phyloP scores from a whole-genome alignment of 108 stramenopile species.

The Poteriospumella lacustris region DNA sequence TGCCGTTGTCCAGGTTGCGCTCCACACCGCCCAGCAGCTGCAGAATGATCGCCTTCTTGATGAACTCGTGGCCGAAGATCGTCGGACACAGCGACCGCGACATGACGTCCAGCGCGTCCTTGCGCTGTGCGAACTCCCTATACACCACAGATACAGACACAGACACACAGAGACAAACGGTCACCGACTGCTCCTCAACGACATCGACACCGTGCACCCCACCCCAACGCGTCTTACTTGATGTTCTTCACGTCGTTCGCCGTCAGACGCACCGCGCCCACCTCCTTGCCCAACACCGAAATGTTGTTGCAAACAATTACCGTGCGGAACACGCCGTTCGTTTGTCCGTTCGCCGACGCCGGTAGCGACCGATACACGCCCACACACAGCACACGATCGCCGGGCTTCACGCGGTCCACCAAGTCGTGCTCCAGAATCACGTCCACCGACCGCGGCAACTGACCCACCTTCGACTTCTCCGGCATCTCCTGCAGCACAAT shows the following conservation, averaged over 20 bases:
- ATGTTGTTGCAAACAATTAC: slow-evolving; percentile 92
- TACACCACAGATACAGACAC: too few relatives aligned
- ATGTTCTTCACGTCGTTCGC: slow-evolving; percentile 73
- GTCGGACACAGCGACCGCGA: slow-evolving; percentile 83
- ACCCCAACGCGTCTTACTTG: slow-evolving; percentile 34
- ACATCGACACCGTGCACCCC: too few relatives aligned
- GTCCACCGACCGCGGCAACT: slow-evolving; percentile 89
- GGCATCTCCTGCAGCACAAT: slow-evolving; percentile 88
- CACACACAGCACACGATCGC: slow-evolving; percentile 78
- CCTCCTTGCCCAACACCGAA: slow-evolving; percentile 76
- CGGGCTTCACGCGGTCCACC: slow-evolving; percentile 90
- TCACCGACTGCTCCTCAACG: too few relatives aligned
- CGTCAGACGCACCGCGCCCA: slow-evolving; percentile 65
- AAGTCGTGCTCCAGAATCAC: slow-evolving; percentile 83
- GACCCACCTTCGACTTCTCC: slow-evolving; percentile 94
- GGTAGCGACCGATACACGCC: slow-evolving; percentile 87
- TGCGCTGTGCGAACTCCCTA: neutral
- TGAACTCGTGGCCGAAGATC: slow-evolving; percentile 92
- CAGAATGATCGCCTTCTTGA: slow-evolving; percentile 89
- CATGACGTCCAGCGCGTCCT: slow-evolving; percentile 35
- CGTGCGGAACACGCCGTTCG: slow-evolving; percentile 80
- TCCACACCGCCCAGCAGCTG: slow-evolving; percentile 86
- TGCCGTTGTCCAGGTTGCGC: slow-evolving; percentile 93
- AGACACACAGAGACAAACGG: too few relatives aligned
- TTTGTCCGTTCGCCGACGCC: slow-evolving; percentile 42